Percentiles rank a stretch among this genome's conserved stretches.
These are phyloP conservation scores for Schizosaccharomyces pombe DNA, from an alignment of 805 yeast species.

Conservation along the genomic window ASM294v3 CU329670.1:484501-485000, in stretches of 20 bases:
- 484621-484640: slow-evolving; percentile 97
- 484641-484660: slow-evolving; percentile 68
- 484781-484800: slow-evolving; percentile 39
- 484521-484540: slow-evolving; percentile 50
- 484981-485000: too few species aligned
- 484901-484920: too few species aligned
- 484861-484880: slow-evolving; percentile 1
- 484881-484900: neutral
- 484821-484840: slow-evolving; percentile 43
- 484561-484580: slow-evolving; percentile 71
- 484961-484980: too few species aligned
- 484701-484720: slow-evolving; percentile 14
- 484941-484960: neutral
- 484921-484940: neutral
- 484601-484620: slow-evolving; percentile 76
- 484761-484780: slow-evolving; percentile 32
- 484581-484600: slow-evolving; percentile 59
- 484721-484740: slow-evolving; percentile 32
- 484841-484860: slow-evolving; percentile 26
- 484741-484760: slow-evolving; percentile 53
- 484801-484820: slow-evolving; percentile 32
- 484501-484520: slow-evolving; percentile 70
- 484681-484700: slow-evolving; percentile 99
- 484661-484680: slow-evolving; percentile 75
- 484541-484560: slow-evolving; percentile 45